Evolutionary conservation across 75 land plant genomes (phyloP), one percentile per base, ranked within the genome.

Genomic region (Cunninghamia lanceolata): DNA sequence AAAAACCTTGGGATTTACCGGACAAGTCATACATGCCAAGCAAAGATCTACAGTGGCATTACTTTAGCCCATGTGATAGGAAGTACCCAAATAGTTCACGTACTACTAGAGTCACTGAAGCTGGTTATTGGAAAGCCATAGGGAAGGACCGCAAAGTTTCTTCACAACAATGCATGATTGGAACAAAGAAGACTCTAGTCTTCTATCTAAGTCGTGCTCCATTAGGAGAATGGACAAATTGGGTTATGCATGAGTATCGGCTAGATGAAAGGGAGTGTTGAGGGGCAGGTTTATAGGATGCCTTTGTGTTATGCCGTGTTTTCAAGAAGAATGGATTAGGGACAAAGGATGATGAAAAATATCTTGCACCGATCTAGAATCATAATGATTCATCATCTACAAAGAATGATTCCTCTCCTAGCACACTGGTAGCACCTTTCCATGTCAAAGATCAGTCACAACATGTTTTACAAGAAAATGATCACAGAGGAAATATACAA

Each of bases 211-310:
- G 96, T 4, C 88, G 93, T 9, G 95, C 96, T 82, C 96, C 96
- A 28, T 56, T 59, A 59, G 95, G 95, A 10, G 84, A 92, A 50
- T 85, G 95, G 59, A 93, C 96, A 82, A 83, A 88, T 83, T 94
- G 96, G 96, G 88, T 94, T 11, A 94, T 94, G 91, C 94, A 94
- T 52, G 96, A 94, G 86, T 94, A 94, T 68, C 88, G 92, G 21
- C 8, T 93, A 2, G 88, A 90, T 75, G 86, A 86, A 36, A 87
- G 84, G 21, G 93, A 91, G 66, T 78, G 86, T n/a, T 77, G 71
- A 68, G 63, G 28, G 42, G 52, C 83, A 39, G 90, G 89, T 86
- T 88, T 89, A 9, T 90, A 90, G 95, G 87, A 85, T 83, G 78
- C 92, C 3, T 94, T 82, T 88, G 94, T 94, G 19, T 88, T 94